phyloP scores from a whole-genome alignment of 1,284 basidiomycete species.

The Phellopilus nigrolimitatus region DNA sequence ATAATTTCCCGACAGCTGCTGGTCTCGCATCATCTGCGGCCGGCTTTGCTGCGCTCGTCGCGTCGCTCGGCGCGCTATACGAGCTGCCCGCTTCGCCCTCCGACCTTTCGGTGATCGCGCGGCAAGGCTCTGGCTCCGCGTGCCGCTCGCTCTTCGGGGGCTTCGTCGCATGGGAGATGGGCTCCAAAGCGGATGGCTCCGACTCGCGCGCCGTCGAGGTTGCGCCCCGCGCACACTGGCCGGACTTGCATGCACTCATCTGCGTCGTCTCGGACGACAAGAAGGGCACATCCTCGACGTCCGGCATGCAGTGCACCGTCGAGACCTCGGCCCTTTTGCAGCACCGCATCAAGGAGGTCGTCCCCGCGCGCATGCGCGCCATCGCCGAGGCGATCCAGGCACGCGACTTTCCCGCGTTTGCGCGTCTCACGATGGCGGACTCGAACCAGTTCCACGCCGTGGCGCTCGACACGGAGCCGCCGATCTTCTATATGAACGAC shows the following conservation, averaged over 20 bases:
- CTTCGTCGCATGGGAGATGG: slow-evolving; percentile 95
- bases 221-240: slow-evolving; percentile 87
- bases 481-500: slow-evolving; percentile 99
- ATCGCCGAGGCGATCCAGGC: slow-evolving; percentile 79
- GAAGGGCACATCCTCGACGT: slow-evolving; percentile 93
- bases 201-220: slow-evolving; percentile 91
- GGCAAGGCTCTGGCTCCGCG: slow-evolving; percentile 96
- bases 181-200: slow-evolving; percentile 60
- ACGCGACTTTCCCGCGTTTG: slow-evolving; percentile 87
- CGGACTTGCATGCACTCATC: slow-evolving; percentile 94
- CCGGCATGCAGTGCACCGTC: slow-evolving; percentile 97
- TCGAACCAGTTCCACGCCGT: slow-evolving; percentile 99
- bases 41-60: slow-evolving; percentile 92
- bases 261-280: slow-evolving; percentile 96
- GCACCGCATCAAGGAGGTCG: slow-evolving; percentile 84
- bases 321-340: slow-evolving; percentile 87
- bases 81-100: slow-evolving; percentile 62
- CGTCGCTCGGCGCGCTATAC: slow-evolving; percentile 87
- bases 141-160: slow-evolving; percentile 97
- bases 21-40: slow-evolving; percentile 97
- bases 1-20: slow-evolving; percentile 99
- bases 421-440: slow-evolving; percentile 91
- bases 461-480: slow-evolving; percentile 93
- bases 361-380: slow-evolving; percentile 81
- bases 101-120: slow-evolving; percentile 87